Evolutionary conservation across 2,329 filamentous ascomycete genomes (phyloP).

Genomic region (Parasarocladium wereldwijsianum): DNA sequence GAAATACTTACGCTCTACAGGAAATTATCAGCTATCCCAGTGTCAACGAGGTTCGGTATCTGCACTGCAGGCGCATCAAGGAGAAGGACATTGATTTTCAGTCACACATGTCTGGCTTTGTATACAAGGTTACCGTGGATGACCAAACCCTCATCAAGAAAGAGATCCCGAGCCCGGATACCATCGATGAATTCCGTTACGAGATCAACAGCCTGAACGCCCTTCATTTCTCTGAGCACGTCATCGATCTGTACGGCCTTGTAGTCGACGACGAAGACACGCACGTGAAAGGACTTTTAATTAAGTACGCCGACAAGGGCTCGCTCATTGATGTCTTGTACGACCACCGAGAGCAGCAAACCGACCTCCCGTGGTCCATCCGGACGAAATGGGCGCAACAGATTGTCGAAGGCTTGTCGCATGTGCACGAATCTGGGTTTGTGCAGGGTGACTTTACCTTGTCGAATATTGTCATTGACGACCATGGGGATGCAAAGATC

Average conservation of each 20-base stretch:
- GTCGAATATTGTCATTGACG: conserved; percentile 91
- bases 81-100: conserved; percentile 74
- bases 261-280: conserved; percentile 80
- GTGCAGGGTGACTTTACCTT: conserved; percentile 96
- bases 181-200: conserved; percentile 91
- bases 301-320: conserved; percentile 74
- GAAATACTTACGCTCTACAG: conserved; percentile 15
- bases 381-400: conserved; percentile 83
- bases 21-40: conserved; percentile 84
- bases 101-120: conserved; percentile 89
- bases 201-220: conserved; percentile 89
- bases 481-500: conserved; percentile 74
- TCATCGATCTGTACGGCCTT: conserved; percentile 77
- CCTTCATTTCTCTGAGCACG: conserved; percentile 55
- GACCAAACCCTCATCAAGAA: conserved; percentile 77
- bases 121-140: conserved; percentile 74
- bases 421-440: conserved; percentile 91
- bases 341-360: conserved; percentile 48
- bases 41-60: conserved; percentile 56
- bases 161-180: conserved; percentile 91
- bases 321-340: conserved; percentile 85
- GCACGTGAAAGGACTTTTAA: conserved; percentile 73
- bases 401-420: conserved; percentile 75
- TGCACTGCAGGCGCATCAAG: conserved; percentile 47
- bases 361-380: conserved; percentile 49